Percentiles rank a stretch among this genome's conserved stretches.
phyloP scores from a whole-genome alignment of 2,329 filamentous ascomycete genomes.

The Fusarium burgessii region DNA sequence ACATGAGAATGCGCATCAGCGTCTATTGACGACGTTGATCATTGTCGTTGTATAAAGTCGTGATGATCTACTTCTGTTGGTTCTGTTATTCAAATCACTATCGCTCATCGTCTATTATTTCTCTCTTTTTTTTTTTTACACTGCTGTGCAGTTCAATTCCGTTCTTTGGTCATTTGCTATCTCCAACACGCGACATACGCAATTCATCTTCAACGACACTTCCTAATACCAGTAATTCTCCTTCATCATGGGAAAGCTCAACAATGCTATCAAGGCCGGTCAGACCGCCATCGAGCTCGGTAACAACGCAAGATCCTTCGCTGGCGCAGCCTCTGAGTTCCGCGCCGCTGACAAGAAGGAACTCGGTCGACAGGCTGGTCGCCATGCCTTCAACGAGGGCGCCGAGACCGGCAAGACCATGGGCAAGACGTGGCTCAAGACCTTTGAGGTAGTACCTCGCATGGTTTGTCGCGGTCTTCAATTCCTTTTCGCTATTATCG shows the following conservation, averaged over 20 bases:
- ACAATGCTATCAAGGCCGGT: conserved; percentile 50
- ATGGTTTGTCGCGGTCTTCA: conserved; percentile 73
- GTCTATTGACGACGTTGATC: conserved; percentile 7
- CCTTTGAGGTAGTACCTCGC: conserved; percentile 62
- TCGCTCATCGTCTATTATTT: conserved; percentile 2
- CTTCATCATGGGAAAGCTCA: conserved; percentile 48
- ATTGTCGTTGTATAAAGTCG: conserved; percentile 23
- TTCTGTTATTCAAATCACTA: conserved; percentile 9
- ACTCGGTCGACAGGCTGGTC: conserved; percentile 50
- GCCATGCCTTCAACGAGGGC: conserved; percentile 51
- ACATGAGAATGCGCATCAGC: conserved; percentile 9
- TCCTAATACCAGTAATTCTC: not conserved
- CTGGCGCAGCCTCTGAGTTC: conserved; percentile 47
- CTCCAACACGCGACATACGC: not conserved
- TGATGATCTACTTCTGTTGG: not conserved
- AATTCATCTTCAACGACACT: not conserved
- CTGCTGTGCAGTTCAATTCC: conserved; percentile 38
- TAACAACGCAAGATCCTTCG: conserved; percentile 46
- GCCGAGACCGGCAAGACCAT: conserved; percentile 55
- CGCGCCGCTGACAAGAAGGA: conserved; percentile 51
- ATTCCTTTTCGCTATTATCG: conserved; percentile 75
- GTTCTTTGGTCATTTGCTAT: conserved; percentile 1
- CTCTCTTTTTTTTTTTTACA: conserved; percentile 9
- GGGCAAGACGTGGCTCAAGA: conserved; percentile 59
- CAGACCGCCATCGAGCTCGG: conserved; percentile 51